A percentile compares a stretch with the other conserved stretches of the same genome.
Conservation (phyloP, 2,329 filamentous ascomycete species). For the Pseudogymnoascus sp. region DNA sequence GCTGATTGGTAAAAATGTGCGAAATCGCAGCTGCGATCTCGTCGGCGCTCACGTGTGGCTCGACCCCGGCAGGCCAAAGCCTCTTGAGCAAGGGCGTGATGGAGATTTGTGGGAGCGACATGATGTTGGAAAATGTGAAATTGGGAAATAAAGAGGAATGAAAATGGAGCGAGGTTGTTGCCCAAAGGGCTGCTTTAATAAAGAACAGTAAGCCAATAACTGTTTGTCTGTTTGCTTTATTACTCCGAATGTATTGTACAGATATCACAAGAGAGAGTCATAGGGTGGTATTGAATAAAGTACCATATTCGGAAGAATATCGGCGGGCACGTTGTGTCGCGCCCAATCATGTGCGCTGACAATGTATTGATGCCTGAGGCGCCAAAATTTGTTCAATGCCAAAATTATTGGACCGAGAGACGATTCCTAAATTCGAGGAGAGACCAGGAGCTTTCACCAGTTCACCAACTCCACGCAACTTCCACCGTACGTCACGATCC, state of each 20-base stretch:
- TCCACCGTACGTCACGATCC: neutral
- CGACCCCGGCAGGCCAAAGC: constrained; percentile 52
- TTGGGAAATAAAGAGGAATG: neutral
- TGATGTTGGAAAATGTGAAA: neutral
- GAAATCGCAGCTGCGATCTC: constrained; percentile 89
- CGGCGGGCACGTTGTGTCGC: neutral
- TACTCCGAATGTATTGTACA: neutral
- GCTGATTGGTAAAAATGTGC: constrained; percentile 81
- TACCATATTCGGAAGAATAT: constrained; percentile 3
- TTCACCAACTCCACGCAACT: constrained; percentile 3
- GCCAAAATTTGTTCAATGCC: neutral
- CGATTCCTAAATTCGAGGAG: constrained; percentile 2
- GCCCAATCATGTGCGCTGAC: constrained; percentile 2
- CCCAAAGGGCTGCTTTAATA: neutral
- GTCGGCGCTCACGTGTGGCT: constrained; percentile 54
- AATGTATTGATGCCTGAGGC: neutral
- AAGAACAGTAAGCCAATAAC: neutral
- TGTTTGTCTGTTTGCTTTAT: neutral
- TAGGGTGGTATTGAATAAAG: neutral
- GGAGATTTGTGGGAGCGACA: constrained; percentile 18
- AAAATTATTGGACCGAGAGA: constrained; percentile 5
- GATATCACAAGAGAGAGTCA: constrained; percentile 5
- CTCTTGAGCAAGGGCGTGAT: constrained; percentile 69
- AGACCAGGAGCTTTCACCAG: constrained; percentile 3
- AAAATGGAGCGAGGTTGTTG: neutral